Evolutionary conservation across 2,329 filamentous ascomycete genomes (phyloP).

Genomic region (Verticillium klebahnii): DNA sequence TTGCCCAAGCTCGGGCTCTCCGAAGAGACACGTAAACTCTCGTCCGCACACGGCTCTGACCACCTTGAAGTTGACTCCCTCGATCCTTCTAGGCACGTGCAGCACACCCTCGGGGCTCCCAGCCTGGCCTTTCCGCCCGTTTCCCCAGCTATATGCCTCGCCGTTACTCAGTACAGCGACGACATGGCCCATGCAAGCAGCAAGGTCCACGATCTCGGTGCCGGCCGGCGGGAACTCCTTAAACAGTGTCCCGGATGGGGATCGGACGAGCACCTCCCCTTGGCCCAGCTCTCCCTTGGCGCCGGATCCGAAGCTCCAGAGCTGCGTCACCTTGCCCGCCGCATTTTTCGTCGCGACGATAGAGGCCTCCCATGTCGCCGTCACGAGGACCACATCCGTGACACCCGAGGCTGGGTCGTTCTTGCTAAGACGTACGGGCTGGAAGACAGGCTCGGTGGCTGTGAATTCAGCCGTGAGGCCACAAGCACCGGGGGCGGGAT

Average conservation of each 20-base stretch:
- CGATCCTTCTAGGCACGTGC: constrained; percentile 58
- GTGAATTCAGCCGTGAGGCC: constrained; percentile 30
- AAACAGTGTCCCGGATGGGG: constrained; percentile 44
- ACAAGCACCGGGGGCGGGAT: constrained; percentile 50
- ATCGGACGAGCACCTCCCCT: constrained; percentile 46
- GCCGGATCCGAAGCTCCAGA: constrained; percentile 64
- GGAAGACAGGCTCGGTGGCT: constrained; percentile 31
- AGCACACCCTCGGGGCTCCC: constrained; percentile 53
- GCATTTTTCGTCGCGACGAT: constrained; percentile 51
- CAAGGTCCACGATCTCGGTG: constrained; percentile 57
- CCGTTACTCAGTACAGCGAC: constrained; percentile 71
- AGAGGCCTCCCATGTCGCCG: constrained; percentile 77
- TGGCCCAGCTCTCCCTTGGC: constrained; percentile 69
- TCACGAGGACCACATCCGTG: constrained; percentile 35
- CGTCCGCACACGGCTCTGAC: constrained; percentile 69
- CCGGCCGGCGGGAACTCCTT: constrained; percentile 59
- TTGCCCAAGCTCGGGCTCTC: constrained; percentile 48
- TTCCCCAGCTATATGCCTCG: constrained; percentile 83
- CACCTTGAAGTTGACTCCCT: constrained; percentile 55
- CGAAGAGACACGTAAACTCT: constrained; percentile 77
- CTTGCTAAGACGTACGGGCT: constrained; percentile 28
- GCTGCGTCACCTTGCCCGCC: constrained; percentile 33
- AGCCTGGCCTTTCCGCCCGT: constrained; percentile 78
- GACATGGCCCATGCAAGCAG: constrained; percentile 74
- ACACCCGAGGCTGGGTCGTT: constrained; percentile 21